Evolutionary conservation across 331 rosid species (phyloP).

Genomic region (Malus hybrid): DNA sequence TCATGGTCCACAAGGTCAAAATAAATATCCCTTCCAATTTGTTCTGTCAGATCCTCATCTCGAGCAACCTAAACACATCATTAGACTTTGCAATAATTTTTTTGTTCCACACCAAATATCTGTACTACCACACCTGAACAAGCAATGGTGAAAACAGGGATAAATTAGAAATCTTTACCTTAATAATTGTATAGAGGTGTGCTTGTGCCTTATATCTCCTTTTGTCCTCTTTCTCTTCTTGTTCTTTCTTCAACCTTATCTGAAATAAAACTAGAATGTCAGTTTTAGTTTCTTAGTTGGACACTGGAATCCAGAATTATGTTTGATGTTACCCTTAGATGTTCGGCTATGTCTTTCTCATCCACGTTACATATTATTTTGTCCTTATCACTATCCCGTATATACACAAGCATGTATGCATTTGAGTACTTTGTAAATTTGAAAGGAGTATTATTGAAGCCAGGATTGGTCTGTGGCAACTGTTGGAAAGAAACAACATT

Average conservation of each 20-base stretch:
- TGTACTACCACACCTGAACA: neutral
- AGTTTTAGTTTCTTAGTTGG: neutral
- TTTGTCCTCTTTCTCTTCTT: constrained; percentile 65
- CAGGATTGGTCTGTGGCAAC: constrained; percentile 98
- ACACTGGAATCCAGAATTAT: neutral
- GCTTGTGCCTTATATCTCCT: constrained; percentile 76
- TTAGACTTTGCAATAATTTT: neutral
- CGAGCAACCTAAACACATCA: constrained; percentile 63
- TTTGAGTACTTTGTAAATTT: constrained; percentile 96
- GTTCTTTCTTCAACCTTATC: constrained; percentile 77
- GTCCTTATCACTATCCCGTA: constrained; percentile 96
- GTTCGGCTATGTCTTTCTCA: constrained; percentile 88
- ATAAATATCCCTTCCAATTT: constrained; percentile 67
- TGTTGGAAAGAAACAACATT: constrained; percentile 27
- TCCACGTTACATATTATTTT: constrained; percentile 95
- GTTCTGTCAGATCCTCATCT: constrained; percentile 66
- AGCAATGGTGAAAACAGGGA: neutral
- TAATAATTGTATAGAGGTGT: constrained; percentile 59
- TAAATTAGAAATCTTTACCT: constrained; percentile 21
- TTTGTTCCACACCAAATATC: neutral
- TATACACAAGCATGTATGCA: constrained; percentile 98
- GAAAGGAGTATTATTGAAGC: constrained; percentile 92
- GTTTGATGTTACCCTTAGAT: constrained; percentile 39
- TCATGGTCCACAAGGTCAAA: constrained; percentile 93
- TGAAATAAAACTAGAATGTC: constrained; percentile 19